Evolutionary conservation across 176 grass and related monocot species (phyloP).

Genomic region (Puccinellia tenuiflora): DNA sequence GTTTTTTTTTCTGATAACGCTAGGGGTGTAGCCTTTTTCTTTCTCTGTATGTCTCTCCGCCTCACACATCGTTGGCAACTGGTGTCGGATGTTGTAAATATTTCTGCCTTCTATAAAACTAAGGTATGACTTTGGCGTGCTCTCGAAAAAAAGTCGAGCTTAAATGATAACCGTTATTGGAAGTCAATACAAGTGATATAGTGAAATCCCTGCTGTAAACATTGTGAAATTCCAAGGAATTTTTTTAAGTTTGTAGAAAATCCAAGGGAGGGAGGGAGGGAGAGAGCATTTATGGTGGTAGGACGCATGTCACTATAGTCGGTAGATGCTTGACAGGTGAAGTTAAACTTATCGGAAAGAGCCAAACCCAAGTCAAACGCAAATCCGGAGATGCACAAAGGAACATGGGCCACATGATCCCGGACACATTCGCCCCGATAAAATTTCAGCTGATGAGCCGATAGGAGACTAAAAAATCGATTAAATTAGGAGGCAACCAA

Average conservation of each 20-base stretch:
- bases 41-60: no score
- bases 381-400: constrained; percentile 31
- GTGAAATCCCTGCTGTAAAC: no score
- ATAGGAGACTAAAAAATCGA: not conserved
- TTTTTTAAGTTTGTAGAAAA: not conserved
- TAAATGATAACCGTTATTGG: no score
- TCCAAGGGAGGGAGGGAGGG: no score
- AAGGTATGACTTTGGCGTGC: no score
- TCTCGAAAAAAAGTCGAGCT: no score
- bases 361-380: constrained; percentile 35
- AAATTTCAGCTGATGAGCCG: not conserved
- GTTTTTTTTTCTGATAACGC: no score
- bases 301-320: constrained; percentile 51
- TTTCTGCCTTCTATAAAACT: no score
- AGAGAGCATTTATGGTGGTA: constrained; percentile 35
- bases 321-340: constrained; percentile 41
- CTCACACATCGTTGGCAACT: no score
- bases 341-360: constrained; percentile 16
- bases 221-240: not conserved
- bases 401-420: constrained; percentile 29
- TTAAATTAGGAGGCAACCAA: constrained; percentile 1
- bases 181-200: no score
- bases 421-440: not conserved
- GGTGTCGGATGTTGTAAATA: no score
- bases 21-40: no score